phyloP scores from a whole-genome alignment of 345 rosid genomes.

The Ceriops decandra region DNA sequence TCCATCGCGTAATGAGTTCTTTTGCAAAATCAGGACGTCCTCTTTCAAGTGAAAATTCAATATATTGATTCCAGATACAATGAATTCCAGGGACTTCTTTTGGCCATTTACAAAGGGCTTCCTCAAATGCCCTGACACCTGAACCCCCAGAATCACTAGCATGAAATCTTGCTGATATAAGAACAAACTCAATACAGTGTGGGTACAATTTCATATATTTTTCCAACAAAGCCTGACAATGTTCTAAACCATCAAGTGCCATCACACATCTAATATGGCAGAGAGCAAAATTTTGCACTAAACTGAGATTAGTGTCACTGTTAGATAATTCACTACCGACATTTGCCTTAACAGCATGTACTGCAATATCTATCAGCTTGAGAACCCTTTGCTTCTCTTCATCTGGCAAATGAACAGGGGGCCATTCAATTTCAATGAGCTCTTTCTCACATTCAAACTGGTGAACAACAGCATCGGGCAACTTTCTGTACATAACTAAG shows the following conservation, averaged over 20 bases:
- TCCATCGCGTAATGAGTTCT: constrained; percentile 67
- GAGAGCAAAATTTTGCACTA: constrained; percentile 53
- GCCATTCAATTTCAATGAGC: constrained; percentile 68
- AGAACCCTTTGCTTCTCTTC: constrained; percentile 53
- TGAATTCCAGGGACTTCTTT: constrained; percentile 60
- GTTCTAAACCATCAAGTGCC: constrained; percentile 48
- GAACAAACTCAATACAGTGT: constrained; percentile 59
- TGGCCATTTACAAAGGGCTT: constrained; percentile 61
- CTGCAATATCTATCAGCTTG: constrained; percentile 49
- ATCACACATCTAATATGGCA: constrained; percentile 55
- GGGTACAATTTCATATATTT: constrained; percentile 55
- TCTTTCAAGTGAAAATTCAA: constrained; percentile 55
- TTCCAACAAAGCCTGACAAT: constrained; percentile 45
- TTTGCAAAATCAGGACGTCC: constrained; percentile 49
- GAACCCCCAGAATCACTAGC: constrained; percentile 31
- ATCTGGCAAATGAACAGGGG: constrained; percentile 46
- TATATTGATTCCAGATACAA: constrained; percentile 90
- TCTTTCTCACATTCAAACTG: constrained; percentile 76
- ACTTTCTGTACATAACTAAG: constrained; percentile 95
- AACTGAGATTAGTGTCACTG: constrained; percentile 28
- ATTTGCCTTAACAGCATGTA: constrained; percentile 32
- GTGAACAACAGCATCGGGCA: constrained; percentile 69
- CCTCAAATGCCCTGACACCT: constrained; percentile 54
- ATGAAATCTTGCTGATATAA: constrained; percentile 57
- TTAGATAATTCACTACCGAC: constrained; percentile 24